Conservation (phyloP, 805 yeast genomes). For the Candida hungchunana region DNA sequence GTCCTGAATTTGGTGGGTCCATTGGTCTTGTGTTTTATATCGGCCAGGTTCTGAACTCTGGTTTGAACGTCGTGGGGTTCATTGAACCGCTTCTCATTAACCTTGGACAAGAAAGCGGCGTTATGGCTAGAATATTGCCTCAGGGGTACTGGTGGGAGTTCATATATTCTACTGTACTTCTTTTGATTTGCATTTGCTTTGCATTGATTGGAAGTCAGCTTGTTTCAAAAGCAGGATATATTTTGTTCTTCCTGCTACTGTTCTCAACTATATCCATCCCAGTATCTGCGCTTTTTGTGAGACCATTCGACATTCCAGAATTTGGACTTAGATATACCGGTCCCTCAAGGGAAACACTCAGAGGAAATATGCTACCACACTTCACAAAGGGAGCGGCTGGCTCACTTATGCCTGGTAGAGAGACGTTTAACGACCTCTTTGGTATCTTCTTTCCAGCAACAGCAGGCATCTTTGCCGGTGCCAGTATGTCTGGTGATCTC, state of each 20-base stretch:
- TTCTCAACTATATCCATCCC: slow-evolving; percentile 81
- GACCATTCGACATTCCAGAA: slow-evolving; percentile 56
- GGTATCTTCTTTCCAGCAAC: slow-evolving; percentile 98
- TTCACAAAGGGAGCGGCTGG: slow-evolving; percentile 94
- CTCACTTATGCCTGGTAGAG: slow-evolving; percentile 55
- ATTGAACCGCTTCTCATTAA: slow-evolving; percentile 85
- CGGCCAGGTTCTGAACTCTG: slow-evolving; percentile 89
- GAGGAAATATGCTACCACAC: slow-evolving; percentile 66
- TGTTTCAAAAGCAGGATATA: slow-evolving; percentile 78
- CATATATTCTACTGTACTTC: slow-evolving; percentile 63
- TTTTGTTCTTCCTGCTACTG: slow-evolving; percentile 62
- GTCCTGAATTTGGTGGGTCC: slow-evolving; percentile 98
- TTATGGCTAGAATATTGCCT: slow-evolving; percentile 55
- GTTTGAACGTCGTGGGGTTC: slow-evolving; percentile 93
- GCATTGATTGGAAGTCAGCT: slow-evolving; percentile 77
- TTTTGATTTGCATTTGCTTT: slow-evolving; percentile 67
- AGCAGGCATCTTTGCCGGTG: slow-evolving; percentile 98
- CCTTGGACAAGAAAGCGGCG: slow-evolving; percentile 62
- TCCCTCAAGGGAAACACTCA: slow-evolving; percentile 60
- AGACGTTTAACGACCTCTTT: slow-evolving; percentile 80
- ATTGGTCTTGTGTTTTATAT: slow-evolving; percentile 91
- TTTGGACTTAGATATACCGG: slow-evolving; percentile 62
- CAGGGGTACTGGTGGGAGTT: slow-evolving; percentile 66
- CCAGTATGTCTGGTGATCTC: slow-evolving; percentile 96
- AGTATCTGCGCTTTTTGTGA: slow-evolving; percentile 60